phyloP scores from a whole-genome alignment of 1,284 basidiomycete genomes.

The Trametes polyzona region DNA sequence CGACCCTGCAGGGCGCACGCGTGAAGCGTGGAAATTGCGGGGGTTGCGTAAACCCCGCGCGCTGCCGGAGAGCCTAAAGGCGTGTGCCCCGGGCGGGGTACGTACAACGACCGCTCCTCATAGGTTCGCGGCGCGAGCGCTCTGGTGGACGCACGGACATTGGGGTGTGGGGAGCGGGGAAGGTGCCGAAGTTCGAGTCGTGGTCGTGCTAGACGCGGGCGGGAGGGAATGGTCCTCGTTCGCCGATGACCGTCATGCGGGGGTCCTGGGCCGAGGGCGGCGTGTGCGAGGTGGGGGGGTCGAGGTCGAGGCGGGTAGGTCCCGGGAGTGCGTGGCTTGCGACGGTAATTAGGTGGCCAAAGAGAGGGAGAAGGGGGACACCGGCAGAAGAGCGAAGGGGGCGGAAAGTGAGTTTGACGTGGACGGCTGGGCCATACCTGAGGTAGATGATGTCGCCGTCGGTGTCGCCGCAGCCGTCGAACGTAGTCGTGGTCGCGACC shows the following conservation, averaged over 20 bases:
- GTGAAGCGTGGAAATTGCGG: not conserved
- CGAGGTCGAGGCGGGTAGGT: not conserved
- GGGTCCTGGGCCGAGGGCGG: not conserved
- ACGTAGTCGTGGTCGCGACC: not conserved
- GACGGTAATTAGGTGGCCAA: too few species aligned
- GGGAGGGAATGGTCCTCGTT: not conserved
- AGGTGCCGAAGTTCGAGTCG: too few species aligned
- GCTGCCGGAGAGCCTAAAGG: not conserved
- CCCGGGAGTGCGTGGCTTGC: too few species aligned
- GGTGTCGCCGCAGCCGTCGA: not conserved
- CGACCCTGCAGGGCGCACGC: not conserved
- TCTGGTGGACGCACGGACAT: not conserved
- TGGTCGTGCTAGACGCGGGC: too few species aligned
- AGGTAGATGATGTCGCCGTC: not conserved
- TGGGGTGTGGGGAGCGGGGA: not conserved
- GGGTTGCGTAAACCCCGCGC: not conserved
- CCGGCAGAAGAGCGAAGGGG: too few species aligned
- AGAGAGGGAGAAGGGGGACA: too few species aligned
- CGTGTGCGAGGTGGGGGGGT: not conserved
- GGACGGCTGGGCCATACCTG: too few species aligned
- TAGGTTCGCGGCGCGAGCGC: not conserved
- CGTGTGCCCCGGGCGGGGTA: not conserved
- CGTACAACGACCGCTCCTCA: not conserved
- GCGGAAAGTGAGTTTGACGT: too few species aligned
- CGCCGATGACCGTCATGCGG: not conserved